Base-by-base conservation (phyloP, 2,329 filamentous ascomycete species). In the Fusarium concolor region DNA sequence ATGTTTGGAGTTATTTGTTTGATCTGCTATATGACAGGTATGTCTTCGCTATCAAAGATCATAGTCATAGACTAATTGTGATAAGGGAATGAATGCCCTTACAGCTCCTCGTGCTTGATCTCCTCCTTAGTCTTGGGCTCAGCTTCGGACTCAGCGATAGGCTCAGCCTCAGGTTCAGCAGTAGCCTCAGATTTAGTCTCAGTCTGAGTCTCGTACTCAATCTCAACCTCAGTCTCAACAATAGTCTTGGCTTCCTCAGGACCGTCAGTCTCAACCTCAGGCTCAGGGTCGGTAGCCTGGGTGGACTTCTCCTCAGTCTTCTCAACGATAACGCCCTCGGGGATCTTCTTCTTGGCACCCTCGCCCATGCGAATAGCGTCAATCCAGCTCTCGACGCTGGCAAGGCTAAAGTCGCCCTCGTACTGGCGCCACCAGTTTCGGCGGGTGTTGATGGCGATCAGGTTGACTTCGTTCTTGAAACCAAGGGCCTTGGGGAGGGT, bases 351-450 rank as follows among this genome's bases (percentile, higher is more conserved):
- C 84, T 95, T 97, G 61, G 86, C 81, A 4, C 93, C 92, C 76
- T 98, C 95, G 52, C 94, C 93, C 84, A 99, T 86, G 37, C 93
- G 90, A 65, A 98, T 93, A n/a, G 88, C 86, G 75, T 99, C 96
- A 61, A 99, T 88, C 93, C 95, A 99, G 65, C 83, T 82, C 81
- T 97, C 93, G 29, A 99, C 82, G 26, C 85, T 86, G 54, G 86
- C 83, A 24, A 84, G 76, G 55, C 86, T 87, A 43, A 89, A 89
- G 42, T 86, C 81, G 4, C 86, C 88, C 46, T 87, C 81, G 77
- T 92, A 96, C 59, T 86, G 87, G 73, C 91, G 90, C 87, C 90
- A 96, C 96, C 96, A 99, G 41, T 87, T 86, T 54, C 94, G 89
- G 74, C 94, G 93, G 31, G 88, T 91, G 78, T 97, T 97, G 61